Evolutionary conservation across 805 yeast species (phyloP), one percentile per base, ranked within the genome.

Genomic region (Ogataea thermomethanolica): DNA sequence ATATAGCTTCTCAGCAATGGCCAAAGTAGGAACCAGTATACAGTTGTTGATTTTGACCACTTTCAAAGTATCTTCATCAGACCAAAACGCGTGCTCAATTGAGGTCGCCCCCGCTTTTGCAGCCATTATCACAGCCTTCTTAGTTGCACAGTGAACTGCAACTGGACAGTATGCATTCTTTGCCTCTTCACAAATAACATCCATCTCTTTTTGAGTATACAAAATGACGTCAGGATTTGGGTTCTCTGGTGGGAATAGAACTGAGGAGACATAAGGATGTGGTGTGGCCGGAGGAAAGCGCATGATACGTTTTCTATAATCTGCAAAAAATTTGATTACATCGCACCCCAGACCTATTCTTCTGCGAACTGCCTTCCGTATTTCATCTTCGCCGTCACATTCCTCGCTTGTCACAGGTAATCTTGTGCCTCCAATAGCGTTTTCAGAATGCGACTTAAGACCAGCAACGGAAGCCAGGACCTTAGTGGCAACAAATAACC

Each of bases 71-170:
- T 49, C 51, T 5, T 48, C 46, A 40, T 52, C 55, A 20, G 53
- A 49, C 58, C 57, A 53, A 17, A 42, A 55, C 2, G 45, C 61
- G 36, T 56, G 61, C 22, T 56, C 61, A 12, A 56, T 50, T 1
- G 59, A 48, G 8, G 45, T 22, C 5, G 41, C 61, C 7, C 59
- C 59, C 3, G 61, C 61, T 20, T 40, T 44, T 2, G 57, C 53
- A 4, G 61, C 61, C 61, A 56, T 56, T 23, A 25, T 13, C 6
- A 48, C 56, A 12, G 54, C 56, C 12, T 48, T 47, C 27, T 54
- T 54, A 6, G 58, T 49, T 2, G 55, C 59, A 43, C 61, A 56
- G 33, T 56, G 61, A 2, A 59, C 61, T 0, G 59, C 59, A 9
- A 54, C 57, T 1, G 58, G 54, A 39, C 61, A 56, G 3, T 43